These are phyloP conservation scores for Roridomyces roridus DNA, from an alignment of 768 basidiomycete species.

Conservation along the genomic window DNA sequence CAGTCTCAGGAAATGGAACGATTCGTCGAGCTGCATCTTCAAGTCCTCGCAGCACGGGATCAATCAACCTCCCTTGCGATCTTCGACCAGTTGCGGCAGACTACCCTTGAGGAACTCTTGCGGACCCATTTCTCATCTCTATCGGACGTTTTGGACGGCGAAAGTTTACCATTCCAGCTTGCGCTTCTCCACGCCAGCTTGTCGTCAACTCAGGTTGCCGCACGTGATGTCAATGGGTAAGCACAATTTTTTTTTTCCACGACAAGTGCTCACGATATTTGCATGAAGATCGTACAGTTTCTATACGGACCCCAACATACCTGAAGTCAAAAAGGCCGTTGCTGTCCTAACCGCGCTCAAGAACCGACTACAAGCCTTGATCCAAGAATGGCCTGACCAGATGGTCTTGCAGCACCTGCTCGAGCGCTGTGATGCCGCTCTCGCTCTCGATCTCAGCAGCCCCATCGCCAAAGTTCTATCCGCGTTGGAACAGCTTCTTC, in stretches of 20 bases:
- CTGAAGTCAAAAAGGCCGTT: slow-evolving; percentile 69
- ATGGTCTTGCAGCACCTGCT: slow-evolving; percentile 91
- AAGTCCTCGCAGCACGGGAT: slow-evolving; percentile 38
- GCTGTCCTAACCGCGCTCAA: slow-evolving; percentile 57
- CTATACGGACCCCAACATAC: slow-evolving; percentile 79
- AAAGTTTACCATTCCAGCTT: slow-evolving; percentile 59
- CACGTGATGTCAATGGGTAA: slow-evolving; percentile 19
- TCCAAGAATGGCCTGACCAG: slow-evolving; percentile 94
- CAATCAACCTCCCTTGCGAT: slow-evolving; percentile 7
- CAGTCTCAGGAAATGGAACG: slow-evolving; percentile 40
- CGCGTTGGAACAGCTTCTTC: slow-evolving; percentile 81
- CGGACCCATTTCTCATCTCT: slow-evolving; percentile 35
- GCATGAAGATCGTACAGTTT: slow-evolving; percentile 75
- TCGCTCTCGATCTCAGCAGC: slow-evolving; percentile 64
- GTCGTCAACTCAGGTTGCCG: slow-evolving; percentile 33
- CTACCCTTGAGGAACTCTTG: slow-evolving; percentile 40
- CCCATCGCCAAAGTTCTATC: slow-evolving; percentile 86
- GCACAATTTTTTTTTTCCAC: no score
- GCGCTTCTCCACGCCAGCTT: slow-evolving; percentile 51
- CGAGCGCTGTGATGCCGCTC: slow-evolving; percentile 70
- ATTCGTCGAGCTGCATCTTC: slow-evolving; percentile 56
- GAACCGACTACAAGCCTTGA: slow-evolving; percentile 58
- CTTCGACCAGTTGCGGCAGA: slow-evolving; percentile 42
- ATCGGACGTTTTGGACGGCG: slow-evolving; percentile 53
- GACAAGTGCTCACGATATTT: no score